Evolutionary conservation across 2,329 filamentous ascomycete genomes (phyloP), one percentile per base, ranked within the genome.

Genomic region (Cordyceps sp.): DNA sequence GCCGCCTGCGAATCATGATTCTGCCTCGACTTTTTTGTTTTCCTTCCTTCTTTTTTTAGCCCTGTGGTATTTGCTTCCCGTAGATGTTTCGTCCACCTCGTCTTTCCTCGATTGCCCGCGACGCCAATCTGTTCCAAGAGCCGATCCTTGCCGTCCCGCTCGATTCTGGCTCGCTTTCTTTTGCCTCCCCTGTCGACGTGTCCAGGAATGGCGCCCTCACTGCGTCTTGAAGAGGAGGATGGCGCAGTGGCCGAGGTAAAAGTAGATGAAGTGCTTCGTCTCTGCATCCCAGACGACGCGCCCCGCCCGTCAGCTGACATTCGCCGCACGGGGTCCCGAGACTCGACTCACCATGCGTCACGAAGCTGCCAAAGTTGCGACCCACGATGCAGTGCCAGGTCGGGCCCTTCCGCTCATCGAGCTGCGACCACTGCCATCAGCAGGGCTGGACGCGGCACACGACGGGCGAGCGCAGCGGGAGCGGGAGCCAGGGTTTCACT

Each of bases 371-470:
- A 62, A 98, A 98, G 68, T 98, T 96, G 45, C 90, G 73, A 40
- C 90, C 90, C 22, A 98, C 90, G 45, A 98, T 94, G 61, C 90
- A 98, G 61, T 98, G 90, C 90, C 88, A 98, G 54, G 90, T 98
- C 40, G 88, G 86, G 23, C 90, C 90, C 64, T 94, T 94, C 53
- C 86, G 79, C 49, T 83, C 81, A 56, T 98, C 90, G 49, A 98
- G 96, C 88, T 96, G 48, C 33, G 6, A 19, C 13, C n/a, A 18
- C 12, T 15, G 10, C 23, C 9, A 15, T 31, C 22, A 25, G 16
- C 22, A 17, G 20, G 29, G 20, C 19, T n/a, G n/a, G n/a, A n/a
- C n/a, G n/a, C n/a, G n/a, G n/a, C n/a, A n/a, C n/a, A n/a, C n/a
- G n/a, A n/a, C n/a, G n/a, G n/a, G n/a, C n/a, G n/a, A n/a, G n/a